Conservation (phyloP, 1,284 basidiomycete genomes). For the Chalciporus sp. region DNA sequence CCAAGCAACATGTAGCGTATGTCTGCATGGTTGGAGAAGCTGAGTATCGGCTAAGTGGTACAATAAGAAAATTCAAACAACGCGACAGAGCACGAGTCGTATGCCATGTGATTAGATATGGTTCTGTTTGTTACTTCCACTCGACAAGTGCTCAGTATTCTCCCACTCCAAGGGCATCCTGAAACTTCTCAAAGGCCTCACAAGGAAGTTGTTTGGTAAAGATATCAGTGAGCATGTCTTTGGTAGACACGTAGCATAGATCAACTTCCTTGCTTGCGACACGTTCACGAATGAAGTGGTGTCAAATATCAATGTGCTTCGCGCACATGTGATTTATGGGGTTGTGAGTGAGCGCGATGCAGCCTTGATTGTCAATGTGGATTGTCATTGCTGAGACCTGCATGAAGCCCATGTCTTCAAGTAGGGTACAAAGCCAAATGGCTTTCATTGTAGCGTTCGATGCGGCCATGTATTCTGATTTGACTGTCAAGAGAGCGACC, state of each 20-base stretch:
- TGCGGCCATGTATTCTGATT: background rate
- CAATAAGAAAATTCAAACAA: too few species aligned
- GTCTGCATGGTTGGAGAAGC: too few species aligned
- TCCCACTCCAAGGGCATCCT: too few species aligned
- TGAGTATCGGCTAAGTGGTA: too few species aligned
- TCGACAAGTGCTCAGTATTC: too few species aligned
- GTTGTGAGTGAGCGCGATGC: constrained; percentile 29
- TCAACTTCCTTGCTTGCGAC: constrained; percentile 11
- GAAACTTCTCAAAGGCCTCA: background rate
- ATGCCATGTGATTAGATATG: too few species aligned
- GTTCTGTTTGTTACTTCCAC: too few species aligned
- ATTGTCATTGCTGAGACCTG: constrained; percentile 1
- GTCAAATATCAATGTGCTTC: constrained; percentile 35
- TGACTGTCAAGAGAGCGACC: background rate
- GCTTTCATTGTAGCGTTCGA: background rate
- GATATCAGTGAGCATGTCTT: constrained; percentile 29
- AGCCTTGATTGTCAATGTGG: constrained; percentile 30
- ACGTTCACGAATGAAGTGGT: constrained; percentile 35
- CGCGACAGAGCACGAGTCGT: too few species aligned
- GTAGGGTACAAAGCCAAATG: background rate
- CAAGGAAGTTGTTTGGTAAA: constrained; percentile 23
- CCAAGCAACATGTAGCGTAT: too few species aligned
- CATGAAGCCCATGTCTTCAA: background rate
- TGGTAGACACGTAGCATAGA: constrained; percentile 18
- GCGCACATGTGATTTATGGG: constrained; percentile 16